Conservation (phyloP, 1,139 yeast genomes). For the Suhomyces anneliseae region DNA sequence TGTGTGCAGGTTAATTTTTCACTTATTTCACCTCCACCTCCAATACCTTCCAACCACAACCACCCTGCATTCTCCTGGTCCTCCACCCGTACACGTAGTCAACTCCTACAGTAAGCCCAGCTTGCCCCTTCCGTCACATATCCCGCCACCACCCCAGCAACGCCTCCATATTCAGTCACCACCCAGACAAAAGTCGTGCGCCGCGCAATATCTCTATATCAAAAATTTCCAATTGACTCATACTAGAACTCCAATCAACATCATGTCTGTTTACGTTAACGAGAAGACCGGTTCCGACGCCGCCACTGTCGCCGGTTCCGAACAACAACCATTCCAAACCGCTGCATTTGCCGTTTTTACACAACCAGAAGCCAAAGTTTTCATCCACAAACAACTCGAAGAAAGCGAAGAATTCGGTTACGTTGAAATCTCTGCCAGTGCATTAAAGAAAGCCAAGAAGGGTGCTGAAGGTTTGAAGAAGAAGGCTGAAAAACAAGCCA, state of each 20-base stretch:
- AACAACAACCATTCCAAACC: slow-evolving; percentile 70
- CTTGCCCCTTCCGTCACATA: not conserved
- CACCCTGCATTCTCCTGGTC: no score
- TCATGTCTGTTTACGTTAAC: slow-evolving; percentile 59
- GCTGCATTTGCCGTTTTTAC: slow-evolving; percentile 79
- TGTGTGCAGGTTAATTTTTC: no score
- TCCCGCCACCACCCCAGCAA: not conserved
- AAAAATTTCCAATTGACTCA: slow-evolving; percentile 7
- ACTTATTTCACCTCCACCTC: no score
- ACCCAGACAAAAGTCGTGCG: not conserved
- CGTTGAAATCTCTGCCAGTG: slow-evolving; percentile 85
- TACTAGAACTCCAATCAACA: not conserved
- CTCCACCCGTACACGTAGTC: no score
- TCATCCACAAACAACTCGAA: slow-evolving; percentile 64
- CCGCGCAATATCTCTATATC: not conserved
- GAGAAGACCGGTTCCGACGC: slow-evolving; percentile 71
- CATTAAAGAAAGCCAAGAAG: slow-evolving; percentile 93
- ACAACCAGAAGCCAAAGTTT: slow-evolving; percentile 58
- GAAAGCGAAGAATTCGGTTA: slow-evolving; percentile 57
- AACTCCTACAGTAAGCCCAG: not conserved
- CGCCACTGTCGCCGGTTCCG: slow-evolving; percentile 55
- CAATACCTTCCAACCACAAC: no score
- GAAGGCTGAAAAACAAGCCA: slow-evolving; percentile 80
- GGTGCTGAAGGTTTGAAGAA: slow-evolving; percentile 91
- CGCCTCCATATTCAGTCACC: no score